Evolutionary conservation across 805 yeast species (phyloP).

Genomic region (Lipomyces oligophaga): DNA sequence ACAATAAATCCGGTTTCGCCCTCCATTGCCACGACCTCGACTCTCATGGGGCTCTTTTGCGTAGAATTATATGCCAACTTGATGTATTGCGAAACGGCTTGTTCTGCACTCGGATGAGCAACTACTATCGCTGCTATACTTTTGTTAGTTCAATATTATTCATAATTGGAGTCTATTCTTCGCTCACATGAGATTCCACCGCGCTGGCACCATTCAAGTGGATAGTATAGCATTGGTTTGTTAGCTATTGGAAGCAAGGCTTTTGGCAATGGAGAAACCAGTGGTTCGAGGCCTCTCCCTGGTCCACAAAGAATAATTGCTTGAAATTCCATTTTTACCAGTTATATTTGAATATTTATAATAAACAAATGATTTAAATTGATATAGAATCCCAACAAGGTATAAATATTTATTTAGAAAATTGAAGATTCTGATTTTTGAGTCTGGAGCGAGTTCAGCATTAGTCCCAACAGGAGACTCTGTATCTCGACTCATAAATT

Average conservation of each 20-base stretch:
- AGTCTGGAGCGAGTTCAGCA: too few species aligned
- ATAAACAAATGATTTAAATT: too few species aligned
- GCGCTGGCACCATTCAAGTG: constrained; percentile 79
- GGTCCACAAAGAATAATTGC: constrained; percentile 87
- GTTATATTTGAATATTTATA: too few species aligned
- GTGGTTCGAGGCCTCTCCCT: constrained; percentile 70
- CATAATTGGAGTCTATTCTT: neutral
- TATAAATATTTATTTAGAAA: too few species aligned
- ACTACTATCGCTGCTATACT: constrained; percentile 42
- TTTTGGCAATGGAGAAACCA: constrained; percentile 64
- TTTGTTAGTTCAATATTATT: neutral
- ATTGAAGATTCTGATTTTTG: too few species aligned
- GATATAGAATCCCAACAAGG: too few species aligned
- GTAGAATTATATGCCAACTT: constrained; percentile 23
- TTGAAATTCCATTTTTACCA: constrained; percentile 72
- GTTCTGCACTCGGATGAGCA: constrained; percentile 48
- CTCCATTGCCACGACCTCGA: constrained; percentile 52
- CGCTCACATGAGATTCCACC: constrained; percentile 29
- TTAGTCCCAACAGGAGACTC: too few species aligned
- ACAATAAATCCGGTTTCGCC: constrained; percentile 63
- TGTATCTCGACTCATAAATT: too few species aligned
- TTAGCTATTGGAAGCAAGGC: constrained; percentile 88
- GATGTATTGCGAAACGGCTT: constrained; percentile 41
- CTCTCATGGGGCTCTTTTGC: constrained; percentile 44
- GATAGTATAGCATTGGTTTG: constrained; percentile 81